Percentiles rank a stretch among this genome's conserved stretches.
Evolutionary conservation across 345 rosid genomes (phyloP).

Genomic region (Boechera stricta): DNA sequence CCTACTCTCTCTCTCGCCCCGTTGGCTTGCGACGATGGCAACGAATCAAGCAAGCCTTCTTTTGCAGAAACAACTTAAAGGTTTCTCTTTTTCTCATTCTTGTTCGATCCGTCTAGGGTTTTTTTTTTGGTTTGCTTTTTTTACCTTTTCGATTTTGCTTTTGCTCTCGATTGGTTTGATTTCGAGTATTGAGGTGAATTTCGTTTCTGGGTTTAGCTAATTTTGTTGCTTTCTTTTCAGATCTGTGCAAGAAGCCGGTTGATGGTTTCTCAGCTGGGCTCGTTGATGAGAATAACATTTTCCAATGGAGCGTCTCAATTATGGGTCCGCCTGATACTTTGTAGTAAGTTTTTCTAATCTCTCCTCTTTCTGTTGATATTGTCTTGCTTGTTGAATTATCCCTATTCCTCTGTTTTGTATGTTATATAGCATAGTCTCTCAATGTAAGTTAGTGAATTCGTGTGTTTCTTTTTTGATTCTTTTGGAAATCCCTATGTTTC

Average conservation of each 20-base stretch:
- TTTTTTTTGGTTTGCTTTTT: neutral
- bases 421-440: too few relatives aligned
- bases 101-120: constrained; percentile 17
- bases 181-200: constrained; percentile 6
- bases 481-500: neutral
- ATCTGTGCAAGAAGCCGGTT: constrained; percentile 88
- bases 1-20: constrained; percentile 35
- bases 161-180: neutral
- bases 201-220: neutral
- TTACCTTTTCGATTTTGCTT: neutral
- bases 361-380: neutral
- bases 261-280: constrained; percentile 97
- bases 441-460: neutral
- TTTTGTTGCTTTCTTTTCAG: constrained; percentile 46
- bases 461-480: too few relatives aligned
- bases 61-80: constrained; percentile 84
- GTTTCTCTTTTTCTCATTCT: constrained; percentile 35
- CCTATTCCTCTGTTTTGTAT: neutral
- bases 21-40: constrained; percentile 45
- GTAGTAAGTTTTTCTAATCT: constrained; percentile 55
- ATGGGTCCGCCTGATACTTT: constrained; percentile 90
- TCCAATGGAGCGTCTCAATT: constrained; percentile 85
- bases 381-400: neutral
- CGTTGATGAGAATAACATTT: constrained; percentile 73
- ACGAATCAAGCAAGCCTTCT: constrained; percentile 69